These are phyloP conservation scores for Geosmithia putterillii DNA, from an alignment of 2,329 filamentous ascomycete species.

Conservation along the genomic window DNA sequence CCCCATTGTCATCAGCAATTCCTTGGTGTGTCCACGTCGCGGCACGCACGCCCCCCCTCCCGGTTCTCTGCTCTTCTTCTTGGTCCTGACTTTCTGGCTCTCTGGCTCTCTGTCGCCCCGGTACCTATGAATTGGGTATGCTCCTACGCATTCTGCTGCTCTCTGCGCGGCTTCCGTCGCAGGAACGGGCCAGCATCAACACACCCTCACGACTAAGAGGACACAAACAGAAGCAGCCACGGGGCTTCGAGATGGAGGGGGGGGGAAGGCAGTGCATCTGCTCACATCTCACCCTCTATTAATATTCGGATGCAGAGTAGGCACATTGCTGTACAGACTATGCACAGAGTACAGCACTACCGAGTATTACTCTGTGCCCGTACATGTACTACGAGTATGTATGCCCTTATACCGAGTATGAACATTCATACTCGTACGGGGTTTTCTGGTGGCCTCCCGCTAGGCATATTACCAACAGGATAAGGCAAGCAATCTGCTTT, in stretches of 20 bases:
- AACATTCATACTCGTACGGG: too few relatives aligned
- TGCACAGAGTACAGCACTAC: too few relatives aligned
- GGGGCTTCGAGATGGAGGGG: neutral
- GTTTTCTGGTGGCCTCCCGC: too few relatives aligned
- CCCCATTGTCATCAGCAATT: slow-evolving; percentile 11
- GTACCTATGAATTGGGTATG: neutral
- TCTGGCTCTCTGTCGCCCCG: neutral
- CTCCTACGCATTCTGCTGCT: neutral
- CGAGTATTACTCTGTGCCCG: too few relatives aligned
- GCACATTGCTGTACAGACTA: too few relatives aligned
- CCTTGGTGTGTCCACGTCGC: neutral
- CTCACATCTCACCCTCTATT: neutral
- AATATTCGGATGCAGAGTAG: too few relatives aligned
- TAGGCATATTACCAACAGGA: neutral
- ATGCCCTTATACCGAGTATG: too few relatives aligned
- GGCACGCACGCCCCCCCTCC: neutral
- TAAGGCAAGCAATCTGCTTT: neutral
- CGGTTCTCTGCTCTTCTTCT: neutral
- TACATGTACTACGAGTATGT: too few relatives aligned
- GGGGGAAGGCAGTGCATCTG: neutral
- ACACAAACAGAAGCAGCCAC: neutral
- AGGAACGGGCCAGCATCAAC: neutral
- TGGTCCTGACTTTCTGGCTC: neutral
- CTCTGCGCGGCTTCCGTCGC: neutral
- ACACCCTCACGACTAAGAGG: too few relatives aligned